Base-by-base conservation (phyloP, 139 green algal species). In the Pseudopediastrum boryanum region DNA sequence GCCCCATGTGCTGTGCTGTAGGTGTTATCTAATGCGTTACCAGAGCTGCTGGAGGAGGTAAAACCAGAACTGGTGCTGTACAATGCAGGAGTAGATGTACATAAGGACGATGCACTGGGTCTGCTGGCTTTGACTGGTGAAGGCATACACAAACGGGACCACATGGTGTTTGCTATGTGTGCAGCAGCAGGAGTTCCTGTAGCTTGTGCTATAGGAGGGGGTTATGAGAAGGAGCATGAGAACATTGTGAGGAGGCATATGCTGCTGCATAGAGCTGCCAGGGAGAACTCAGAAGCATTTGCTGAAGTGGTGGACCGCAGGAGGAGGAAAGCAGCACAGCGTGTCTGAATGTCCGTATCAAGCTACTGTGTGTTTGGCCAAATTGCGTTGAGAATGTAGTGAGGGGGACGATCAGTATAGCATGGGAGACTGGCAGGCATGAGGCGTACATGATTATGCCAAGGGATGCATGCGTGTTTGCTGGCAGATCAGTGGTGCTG, bases 11-110 rank as follows among this genome's bases (percentile, higher is more conserved):
- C 59, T 10, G 5, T n/a, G n/a, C n/a, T 65, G 50, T 70, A 86
- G 82, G 77, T 65, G 23, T 65, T 87, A 36, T n/a, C 46, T 4
- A 58, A 75, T 5, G 58, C 82, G 67, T 52, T 93, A 31, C 87
- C 89, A 27, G 21, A n/a, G 5, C 71, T 93, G 31, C 82, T 92
- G 42, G 35, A 67, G 73, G 44, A 65, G 39, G 33, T 82, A 42
- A 66, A 65, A 16, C 85, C 85, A 8, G 77, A 87, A 6, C 62
- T 92, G 1, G 86, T 90, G 16, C 31, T 90, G 39, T 92, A 91
- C 78, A 90, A 92, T 50, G 88, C 88, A 31, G 88, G 88, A 7
- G 86, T 88, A 2, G 88, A 92, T 68, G 86, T 91, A 8, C 84
- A 90, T 48, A 35, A 5, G 2, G 86, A 89, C n/a, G 88, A 92